These are phyloP conservation scores for Daldinia decipiens DNA, from an alignment of 495 filamentous ascomycete species.

Conservation along the genomic window DNA sequence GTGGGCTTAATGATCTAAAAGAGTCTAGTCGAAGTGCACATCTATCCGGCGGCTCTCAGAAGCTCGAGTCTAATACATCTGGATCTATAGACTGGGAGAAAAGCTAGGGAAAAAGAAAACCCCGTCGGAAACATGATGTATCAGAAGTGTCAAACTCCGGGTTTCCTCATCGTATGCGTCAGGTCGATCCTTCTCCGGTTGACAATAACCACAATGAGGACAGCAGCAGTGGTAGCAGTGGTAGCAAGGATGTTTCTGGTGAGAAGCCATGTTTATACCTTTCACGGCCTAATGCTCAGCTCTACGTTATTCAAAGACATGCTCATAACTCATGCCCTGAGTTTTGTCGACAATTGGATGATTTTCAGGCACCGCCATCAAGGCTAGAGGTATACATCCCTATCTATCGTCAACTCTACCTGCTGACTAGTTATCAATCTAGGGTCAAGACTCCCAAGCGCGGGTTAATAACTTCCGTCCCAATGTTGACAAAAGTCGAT, in stretches of 20 bases:
- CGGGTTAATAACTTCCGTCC: constrained; percentile 22
- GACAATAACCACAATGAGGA: background rate
- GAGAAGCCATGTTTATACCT: constrained; percentile 24
- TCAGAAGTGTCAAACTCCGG: constrained; percentile 33
- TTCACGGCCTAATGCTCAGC: constrained; percentile 24
- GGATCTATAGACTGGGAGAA: constrained; percentile 44
- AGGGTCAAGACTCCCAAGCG: constrained; percentile 16
- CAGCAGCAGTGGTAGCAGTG: constrained; percentile 16
- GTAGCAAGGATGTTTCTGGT: constrained; percentile 5
- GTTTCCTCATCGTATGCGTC: background rate
- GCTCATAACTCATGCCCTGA: constrained; percentile 44
- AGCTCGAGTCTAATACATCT: constrained; percentile 31
- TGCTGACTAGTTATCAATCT: constrained; percentile 6
- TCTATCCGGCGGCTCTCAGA: constrained; percentile 27
- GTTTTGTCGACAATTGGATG: constrained; percentile 31
- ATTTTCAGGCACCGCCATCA: constrained; percentile 19
- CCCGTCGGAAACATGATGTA: constrained; percentile 41
- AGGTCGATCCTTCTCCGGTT: background rate
- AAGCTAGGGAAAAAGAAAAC: constrained; percentile 38
- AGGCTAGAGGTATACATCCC: constrained; percentile 10
- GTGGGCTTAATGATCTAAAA: constrained; percentile 21
- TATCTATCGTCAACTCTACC: background rate
- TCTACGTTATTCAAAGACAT: constrained; percentile 18
- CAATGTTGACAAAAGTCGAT: constrained; percentile 26
- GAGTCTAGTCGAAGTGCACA: constrained; percentile 28